phyloP scores from a whole-genome alignment of 371 early-diverging fungal species.

The Lichtheimia ornata region DNA sequence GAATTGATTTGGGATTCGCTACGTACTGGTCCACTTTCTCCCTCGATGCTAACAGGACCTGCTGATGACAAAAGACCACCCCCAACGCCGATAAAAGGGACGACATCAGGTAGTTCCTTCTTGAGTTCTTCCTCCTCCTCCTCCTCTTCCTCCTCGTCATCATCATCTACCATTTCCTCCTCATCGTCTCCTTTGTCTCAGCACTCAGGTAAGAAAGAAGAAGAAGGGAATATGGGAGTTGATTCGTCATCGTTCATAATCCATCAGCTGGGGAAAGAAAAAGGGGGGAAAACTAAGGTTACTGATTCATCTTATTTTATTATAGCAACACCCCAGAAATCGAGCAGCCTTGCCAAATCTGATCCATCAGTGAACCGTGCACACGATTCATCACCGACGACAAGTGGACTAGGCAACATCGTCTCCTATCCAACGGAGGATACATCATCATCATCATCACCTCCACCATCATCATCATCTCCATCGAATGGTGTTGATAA shows the following conservation, averaged over 20 bases:
- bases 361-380: too few relatives aligned
- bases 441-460: background rate
- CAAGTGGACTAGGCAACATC: too few relatives aligned
- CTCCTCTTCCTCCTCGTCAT: background rate
- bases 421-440: background rate
- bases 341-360: too few relatives aligned
- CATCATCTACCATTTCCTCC: background rate
- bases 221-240: background rate
- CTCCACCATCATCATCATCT: background rate
- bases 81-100: background rate
- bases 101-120: background rate
- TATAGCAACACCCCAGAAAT: too few relatives aligned
- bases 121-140: background rate
- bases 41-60: constrained; percentile 75
- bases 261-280: too few relatives aligned
- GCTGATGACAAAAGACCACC: constrained; percentile 7
- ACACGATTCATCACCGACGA: too few relatives aligned
- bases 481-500: background rate
- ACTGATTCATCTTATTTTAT: too few relatives aligned
- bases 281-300: too few relatives aligned
- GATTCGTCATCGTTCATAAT: too few relatives aligned
- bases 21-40: constrained; percentile 73
- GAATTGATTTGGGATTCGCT: constrained; percentile 67
- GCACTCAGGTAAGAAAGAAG: background rate
- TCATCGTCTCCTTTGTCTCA: constrained; percentile 2